These are phyloP conservation scores for Oryza meyeriana DNA, from an alignment of 176 grass and related monocot species.

Conservation along the genomic window DNA sequence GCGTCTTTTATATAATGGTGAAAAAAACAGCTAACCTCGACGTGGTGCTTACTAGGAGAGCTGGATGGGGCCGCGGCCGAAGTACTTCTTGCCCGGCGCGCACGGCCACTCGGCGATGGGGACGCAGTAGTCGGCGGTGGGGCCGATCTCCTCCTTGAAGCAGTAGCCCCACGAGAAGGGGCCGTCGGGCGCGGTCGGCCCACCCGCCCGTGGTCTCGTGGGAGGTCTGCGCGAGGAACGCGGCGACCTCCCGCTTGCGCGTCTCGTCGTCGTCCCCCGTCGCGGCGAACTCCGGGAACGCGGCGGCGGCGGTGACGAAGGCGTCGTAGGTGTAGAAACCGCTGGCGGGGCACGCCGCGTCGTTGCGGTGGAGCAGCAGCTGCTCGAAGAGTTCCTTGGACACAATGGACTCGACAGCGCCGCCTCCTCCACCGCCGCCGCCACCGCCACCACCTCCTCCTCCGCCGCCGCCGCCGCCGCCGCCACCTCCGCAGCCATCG, in stretches of 20 bases:
- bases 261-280: no score
- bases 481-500: background rate
- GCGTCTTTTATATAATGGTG: no score
- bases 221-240: slow-evolving; percentile 62
- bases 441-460: no score
- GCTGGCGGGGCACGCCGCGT: slow-evolving; percentile 22
- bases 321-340: slow-evolving; percentile 71
- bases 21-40: no score
- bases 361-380: slow-evolving; percentile 54
- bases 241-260: slow-evolving; percentile 47
- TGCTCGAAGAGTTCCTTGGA: slow-evolving; percentile 45
- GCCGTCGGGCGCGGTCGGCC: slow-evolving; percentile 33
- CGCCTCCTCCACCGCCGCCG: no score
- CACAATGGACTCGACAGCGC: slow-evolving; percentile 20
- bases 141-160: slow-evolving; percentile 26
- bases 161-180: slow-evolving; percentile 48
- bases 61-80: slow-evolving; percentile 53
- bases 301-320: slow-evolving; percentile 42
- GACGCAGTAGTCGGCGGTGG: slow-evolving; percentile 29
- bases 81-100: slow-evolving; percentile 34
- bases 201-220: slow-evolving; percentile 62
- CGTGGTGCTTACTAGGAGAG: slow-evolving; percentile 38
- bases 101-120: slow-evolving; percentile 32
- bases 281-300: slow-evolving; percentile 29
- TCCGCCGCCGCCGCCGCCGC: no score